Percentiles rank a stretch among this genome's conserved stretches.
phyloP scores from a whole-genome alignment of 176 grass and related monocot genomes.

The Oropetium thomaeum region DNA sequence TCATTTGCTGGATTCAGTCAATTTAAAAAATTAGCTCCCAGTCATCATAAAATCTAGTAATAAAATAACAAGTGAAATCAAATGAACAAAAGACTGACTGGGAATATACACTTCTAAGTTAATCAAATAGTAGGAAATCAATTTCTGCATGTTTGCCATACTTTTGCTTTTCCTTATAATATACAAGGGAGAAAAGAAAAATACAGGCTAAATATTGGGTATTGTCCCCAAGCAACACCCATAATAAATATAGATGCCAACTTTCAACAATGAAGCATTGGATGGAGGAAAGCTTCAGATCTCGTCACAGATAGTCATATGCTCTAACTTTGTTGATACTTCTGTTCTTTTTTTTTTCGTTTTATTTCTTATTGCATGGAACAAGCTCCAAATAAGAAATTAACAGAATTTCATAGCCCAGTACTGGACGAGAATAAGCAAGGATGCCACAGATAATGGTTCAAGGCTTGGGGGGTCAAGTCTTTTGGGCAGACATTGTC shows the following conservation, averaged over 20 bases:
- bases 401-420: neutral
- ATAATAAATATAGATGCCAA: no score
- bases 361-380: neutral
- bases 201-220: neutral
- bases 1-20: constrained; percentile 73
- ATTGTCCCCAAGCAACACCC: neutral
- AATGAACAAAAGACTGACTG: neutral
- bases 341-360: neutral
- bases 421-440: neutral
- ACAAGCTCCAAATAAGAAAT: neutral
- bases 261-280: neutral
- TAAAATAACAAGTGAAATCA: neutral
- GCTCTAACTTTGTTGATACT: neutral
- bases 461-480: neutral
- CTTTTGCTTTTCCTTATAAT: neutral
- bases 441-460: neutral
- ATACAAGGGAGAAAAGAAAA: neutral
- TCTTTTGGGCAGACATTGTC: neutral
- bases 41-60: neutral
- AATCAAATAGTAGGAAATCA: no score
- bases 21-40: constrained; percentile 11
- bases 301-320: neutral
- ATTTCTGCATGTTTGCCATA: no score
- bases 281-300: neutral
- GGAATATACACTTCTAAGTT: neutral